A percentile compares a stretch with the other conserved stretches of the same genome.
phyloP scores from a whole-genome alignment of 257 asterid genomes.

The Primulina tabacum region DNA sequence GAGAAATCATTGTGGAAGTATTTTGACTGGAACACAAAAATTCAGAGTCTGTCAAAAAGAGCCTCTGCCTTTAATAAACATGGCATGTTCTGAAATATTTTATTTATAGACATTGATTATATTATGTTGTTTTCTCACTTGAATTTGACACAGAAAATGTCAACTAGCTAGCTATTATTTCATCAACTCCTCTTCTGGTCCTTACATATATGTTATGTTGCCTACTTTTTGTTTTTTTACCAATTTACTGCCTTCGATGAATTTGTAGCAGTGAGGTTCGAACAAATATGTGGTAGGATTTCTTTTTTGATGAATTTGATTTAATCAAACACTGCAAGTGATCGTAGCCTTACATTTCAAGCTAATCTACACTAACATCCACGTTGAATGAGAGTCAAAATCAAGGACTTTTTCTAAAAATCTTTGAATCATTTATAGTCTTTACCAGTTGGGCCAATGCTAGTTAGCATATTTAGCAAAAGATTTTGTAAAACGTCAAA shows the following conservation, averaged over 20 bases:
- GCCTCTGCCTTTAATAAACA: conserved; percentile 2
- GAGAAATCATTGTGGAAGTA: not conserved
- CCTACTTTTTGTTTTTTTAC: not conserved
- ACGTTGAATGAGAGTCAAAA: not conserved
- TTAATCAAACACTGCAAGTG: not conserved
- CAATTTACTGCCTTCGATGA: not conserved
- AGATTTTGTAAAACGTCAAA: too few species aligned
- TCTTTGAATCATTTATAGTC: not conserved
- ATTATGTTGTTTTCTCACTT: not conserved
- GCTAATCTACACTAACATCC: not conserved
- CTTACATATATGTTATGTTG: not conserved
- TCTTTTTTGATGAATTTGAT: not conserved
- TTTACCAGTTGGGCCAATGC: not conserved
- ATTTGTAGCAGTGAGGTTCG: not conserved
- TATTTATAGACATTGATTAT: not conserved
- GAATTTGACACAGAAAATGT: not conserved
- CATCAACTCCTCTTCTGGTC: not conserved
- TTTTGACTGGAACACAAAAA: not conserved
- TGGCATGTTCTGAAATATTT: not conserved
- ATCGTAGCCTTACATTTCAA: not conserved
- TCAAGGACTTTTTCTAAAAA: not conserved
- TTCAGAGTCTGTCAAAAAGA: not conserved
- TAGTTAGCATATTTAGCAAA: not conserved
- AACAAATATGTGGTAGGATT: not conserved
- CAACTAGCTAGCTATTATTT: not conserved